Base-by-base conservation (phyloP, 257 asterid genomes). In the Solanum clarkiae region DNA sequence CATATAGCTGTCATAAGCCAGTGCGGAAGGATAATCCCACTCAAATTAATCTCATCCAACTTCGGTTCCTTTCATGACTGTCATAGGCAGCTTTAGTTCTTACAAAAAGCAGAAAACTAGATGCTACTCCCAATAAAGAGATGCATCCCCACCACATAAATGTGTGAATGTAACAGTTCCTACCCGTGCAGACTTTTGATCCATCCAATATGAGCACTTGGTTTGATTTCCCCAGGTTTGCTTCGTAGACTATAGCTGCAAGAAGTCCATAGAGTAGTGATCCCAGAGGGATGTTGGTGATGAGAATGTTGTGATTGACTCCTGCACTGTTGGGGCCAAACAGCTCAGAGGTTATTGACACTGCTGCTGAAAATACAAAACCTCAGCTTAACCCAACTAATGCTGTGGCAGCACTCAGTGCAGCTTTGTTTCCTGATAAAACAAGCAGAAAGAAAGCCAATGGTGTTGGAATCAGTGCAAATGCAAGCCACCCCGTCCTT, bases 281-380 rank as follows among this genome's bases (percentile, higher is more conserved):
- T 80, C 98, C 95, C 22, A 94, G 47, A 20, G 95, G 96, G 85
- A 93, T 91, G 86, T 93, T 91, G 55, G 98, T 91, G 49, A 94
- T 90, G 56, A 94, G 91, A 87, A 94, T 88, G 80, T 92, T 92
- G 88, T 93, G 98, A 80, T 94, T 93, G 80, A 93, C 89, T 40
- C 96, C 93, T 3, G 93, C 93, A 57, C 92, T 92, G 80, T 91
- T 89, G 42, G 92, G 93, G 22, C 97, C 98, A 54, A 94, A 93
- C 53, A 93, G 88, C 87, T 94, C 94, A 22, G 93, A 87, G 60
- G 97, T 93, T 53, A 92, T 89, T 3, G 97, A 87, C 16, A 91
- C 94, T 17, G 97, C 92, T 29, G 93, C 89, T 68, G 97, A 90
- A 55, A 89, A 88, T 51, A 90, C 92, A 18, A 91, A 93, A 56